phyloP scores from a whole-genome alignment of 345 rosid species.

The Melaleuca alternifolia region DNA sequence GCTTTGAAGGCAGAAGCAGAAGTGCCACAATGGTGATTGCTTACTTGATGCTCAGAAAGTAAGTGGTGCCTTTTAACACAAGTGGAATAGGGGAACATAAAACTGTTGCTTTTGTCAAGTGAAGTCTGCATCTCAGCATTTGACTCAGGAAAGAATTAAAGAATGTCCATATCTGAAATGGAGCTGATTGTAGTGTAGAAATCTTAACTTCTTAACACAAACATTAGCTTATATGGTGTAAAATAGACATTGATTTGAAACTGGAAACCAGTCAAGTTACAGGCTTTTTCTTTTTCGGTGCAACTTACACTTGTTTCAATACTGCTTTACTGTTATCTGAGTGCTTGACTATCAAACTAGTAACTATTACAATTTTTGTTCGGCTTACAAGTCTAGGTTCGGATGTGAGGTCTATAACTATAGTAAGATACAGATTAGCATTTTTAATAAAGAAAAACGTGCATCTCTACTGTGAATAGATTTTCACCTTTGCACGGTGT shows the following conservation, averaged over 20 bases:
- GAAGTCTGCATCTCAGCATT: background rate
- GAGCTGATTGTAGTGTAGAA: background rate
- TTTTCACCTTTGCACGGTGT: background rate
- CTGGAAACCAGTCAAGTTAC: background rate
- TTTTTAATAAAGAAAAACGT: background rate
- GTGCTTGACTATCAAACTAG: background rate
- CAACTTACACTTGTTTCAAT: background rate
- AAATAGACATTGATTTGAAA: background rate
- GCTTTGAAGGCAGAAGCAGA: conserved; percentile 98
- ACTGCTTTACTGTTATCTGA: background rate
- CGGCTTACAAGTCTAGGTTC: background rate
- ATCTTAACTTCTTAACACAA: background rate
- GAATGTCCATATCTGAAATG: background rate
- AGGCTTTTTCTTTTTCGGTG: background rate
- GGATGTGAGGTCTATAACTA: background rate
- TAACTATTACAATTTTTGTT: background rate
- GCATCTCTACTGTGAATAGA: background rate
- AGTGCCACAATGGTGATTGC: conserved; percentile 88
- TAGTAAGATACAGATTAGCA: background rate
- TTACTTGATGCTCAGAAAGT: conserved; percentile 87
- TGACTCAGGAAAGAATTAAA: background rate
- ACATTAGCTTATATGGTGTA: background rate
- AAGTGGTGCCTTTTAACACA: conserved; percentile 14
- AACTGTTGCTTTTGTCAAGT: background rate
- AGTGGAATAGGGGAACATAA: background rate